Percentiles rank a stretch among this genome's conserved stretches.
Evolutionary conservation across 2,329 filamentous ascomycete species (phyloP).

Genomic region (Clarireedia homoeocarpa): DNA sequence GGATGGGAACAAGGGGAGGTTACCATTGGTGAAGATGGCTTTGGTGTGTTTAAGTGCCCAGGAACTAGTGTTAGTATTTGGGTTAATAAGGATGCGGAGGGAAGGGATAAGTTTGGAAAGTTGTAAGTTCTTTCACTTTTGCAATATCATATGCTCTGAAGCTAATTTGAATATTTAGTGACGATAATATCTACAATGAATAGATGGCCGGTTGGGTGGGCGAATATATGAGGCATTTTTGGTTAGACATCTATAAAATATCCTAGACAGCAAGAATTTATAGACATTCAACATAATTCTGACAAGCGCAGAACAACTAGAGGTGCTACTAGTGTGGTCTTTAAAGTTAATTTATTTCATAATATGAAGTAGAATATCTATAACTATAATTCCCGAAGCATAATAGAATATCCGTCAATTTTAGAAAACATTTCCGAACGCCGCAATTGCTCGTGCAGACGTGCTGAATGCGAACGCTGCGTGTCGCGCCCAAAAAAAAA

Average conservation of each 20-base stretch:
- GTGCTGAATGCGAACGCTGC: too few relatives aligned
- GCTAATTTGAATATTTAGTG: neutral
- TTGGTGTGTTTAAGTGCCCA: conserved; percentile 47
- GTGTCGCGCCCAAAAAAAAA: too few relatives aligned
- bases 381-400: too few relatives aligned
- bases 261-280: neutral
- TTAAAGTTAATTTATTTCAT: too few relatives aligned
- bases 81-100: conserved; percentile 48
- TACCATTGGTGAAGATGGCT: conserved; percentile 50
- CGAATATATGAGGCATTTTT: neutral
- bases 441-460: too few relatives aligned
- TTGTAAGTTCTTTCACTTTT: conserved; percentile 25
- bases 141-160: neutral
- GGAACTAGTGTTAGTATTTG: conserved; percentile 52
- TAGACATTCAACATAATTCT: too few relatives aligned
- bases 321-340: too few relatives aligned
- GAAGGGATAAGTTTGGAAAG: conserved; percentile 37
- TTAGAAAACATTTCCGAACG: too few relatives aligned
- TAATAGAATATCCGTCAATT: too few relatives aligned
- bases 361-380: too few relatives aligned
- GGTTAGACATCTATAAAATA: neutral
- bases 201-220: neutral
- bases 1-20: conserved; percentile 47
- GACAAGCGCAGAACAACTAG: too few relatives aligned
- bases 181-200: conserved; percentile 5